Conservation (phyloP, 345 rosid species). For the Arabis alpina region DNA sequence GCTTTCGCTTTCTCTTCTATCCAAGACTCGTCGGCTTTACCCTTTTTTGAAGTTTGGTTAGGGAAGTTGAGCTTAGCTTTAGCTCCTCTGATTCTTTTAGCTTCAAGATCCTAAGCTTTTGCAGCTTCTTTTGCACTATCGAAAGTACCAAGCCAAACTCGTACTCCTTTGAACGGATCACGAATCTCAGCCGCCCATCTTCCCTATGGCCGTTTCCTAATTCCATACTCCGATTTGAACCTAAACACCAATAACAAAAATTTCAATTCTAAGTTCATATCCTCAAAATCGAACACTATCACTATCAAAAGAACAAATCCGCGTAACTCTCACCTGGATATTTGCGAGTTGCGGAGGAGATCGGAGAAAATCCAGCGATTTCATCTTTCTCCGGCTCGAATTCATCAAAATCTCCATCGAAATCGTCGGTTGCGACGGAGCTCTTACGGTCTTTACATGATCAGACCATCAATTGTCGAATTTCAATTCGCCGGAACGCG, state of each 20-base stretch:
- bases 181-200: conserved; percentile 97
- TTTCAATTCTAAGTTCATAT: too few species aligned
- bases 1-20: too few species aligned
- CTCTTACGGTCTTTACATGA: conserved; percentile 8
- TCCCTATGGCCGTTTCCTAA: conserved; percentile 89
- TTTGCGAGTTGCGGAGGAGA: conserved; percentile 12
- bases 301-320: too few species aligned
- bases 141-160: conserved; percentile 96
- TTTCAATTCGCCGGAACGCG: too few species aligned
- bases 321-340: too few species aligned
- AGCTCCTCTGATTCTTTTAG: conserved; percentile 85
- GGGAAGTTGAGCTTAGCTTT: conserved; percentile 93
- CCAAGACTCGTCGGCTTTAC: too few species aligned
- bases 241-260: too few species aligned
- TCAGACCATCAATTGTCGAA: too few species aligned
- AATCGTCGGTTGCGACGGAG: conserved; percentile 45
- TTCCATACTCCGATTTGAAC: conserved; percentile 48
- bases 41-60: conserved; percentile 18
- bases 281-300: too few species aligned
- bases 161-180: conserved; percentile 76
- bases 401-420: conserved; percentile 39
- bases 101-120: conserved; percentile 81
- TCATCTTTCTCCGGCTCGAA: too few species aligned
- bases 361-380: conserved; percentile 11
- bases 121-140: conserved; percentile 87